phyloP scores from a whole-genome alignment of 805 yeast species.

The Cyberlindnera samutprakarnensis region DNA sequence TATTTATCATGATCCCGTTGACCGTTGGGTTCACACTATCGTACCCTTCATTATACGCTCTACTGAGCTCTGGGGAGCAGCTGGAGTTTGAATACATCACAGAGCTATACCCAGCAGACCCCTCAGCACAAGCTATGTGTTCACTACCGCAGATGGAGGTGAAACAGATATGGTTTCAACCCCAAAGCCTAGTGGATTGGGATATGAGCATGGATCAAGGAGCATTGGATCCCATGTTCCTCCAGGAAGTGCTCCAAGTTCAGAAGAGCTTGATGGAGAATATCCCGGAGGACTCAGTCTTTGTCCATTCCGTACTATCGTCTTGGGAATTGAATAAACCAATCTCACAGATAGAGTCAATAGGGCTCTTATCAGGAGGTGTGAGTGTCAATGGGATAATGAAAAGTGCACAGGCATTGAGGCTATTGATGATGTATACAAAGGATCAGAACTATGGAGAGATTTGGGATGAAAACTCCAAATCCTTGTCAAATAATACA shows the following conservation, averaged over 20 bases:
- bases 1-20: slow-evolving; percentile 42
- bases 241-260: slow-evolving; percentile 27
- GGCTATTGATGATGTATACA: slow-evolving; percentile 27
- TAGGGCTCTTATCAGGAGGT: slow-evolving; percentile 32
- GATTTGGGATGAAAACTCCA: slow-evolving; percentile 27
- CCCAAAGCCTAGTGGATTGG: background rate
- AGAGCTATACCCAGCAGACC: slow-evolving; percentile 8
- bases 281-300: slow-evolving; percentile 18
- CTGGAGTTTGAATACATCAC: slow-evolving; percentile 13
- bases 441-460: slow-evolving; percentile 11
- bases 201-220: slow-evolving; percentile 11
- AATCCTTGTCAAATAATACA: too few relatives aligned
- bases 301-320: too few relatives aligned
- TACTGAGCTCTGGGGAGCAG: slow-evolving; percentile 22
- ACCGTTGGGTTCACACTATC: slow-evolving; percentile 38
- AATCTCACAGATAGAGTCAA: slow-evolving; percentile 22
- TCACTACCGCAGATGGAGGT: too few relatives aligned
- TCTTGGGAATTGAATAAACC: too few relatives aligned
- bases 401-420: slow-evolving; percentile 31
- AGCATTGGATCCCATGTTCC: slow-evolving; percentile 30
- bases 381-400: slow-evolving; percentile 36
- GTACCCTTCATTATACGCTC: slow-evolving; percentile 39
- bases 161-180: slow-evolving; percentile 19
- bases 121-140: too few relatives aligned
- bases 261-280: slow-evolving; percentile 27